Conservation (phyloP, 345 rosid species). For the Barbarea vulgaris region DNA sequence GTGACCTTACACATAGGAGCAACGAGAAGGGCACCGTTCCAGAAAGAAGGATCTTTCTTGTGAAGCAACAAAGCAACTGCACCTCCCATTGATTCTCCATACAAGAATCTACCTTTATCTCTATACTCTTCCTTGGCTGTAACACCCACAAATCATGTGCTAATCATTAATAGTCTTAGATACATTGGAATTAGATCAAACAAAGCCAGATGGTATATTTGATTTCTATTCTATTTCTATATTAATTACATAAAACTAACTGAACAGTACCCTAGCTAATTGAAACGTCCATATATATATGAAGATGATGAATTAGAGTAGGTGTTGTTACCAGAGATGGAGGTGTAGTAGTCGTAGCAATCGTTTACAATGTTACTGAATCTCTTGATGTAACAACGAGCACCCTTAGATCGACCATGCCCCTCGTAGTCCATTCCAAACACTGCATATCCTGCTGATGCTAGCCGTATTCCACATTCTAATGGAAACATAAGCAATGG, state of each 20-base stretch:
- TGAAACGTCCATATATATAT: no score
- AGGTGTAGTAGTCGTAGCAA: constrained; percentile 72
- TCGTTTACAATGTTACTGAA: constrained; percentile 69
- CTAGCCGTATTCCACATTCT: constrained; percentile 73
- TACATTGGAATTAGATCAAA: no score
- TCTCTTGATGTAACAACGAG: constrained; percentile 93
- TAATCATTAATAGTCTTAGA: not conserved
- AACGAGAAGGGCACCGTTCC: constrained; percentile 82
- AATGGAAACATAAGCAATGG: not conserved
- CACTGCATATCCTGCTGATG: constrained; percentile 70
- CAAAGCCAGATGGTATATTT: no score
- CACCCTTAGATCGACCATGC: constrained; percentile 83
- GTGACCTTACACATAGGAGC: constrained; percentile 98
- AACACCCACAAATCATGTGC: not conserved
- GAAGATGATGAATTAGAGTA: no score
- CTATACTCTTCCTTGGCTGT: constrained; percentile 43
- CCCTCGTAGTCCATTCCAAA: constrained; percentile 93
- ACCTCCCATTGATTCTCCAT: constrained; percentile 98
- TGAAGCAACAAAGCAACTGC: constrained; percentile 84
- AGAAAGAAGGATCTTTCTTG: constrained; percentile 72
- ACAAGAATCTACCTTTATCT: constrained; percentile 73
- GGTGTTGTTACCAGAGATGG: constrained; percentile 74
- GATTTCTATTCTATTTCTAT: no score
- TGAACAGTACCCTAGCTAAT: no score
- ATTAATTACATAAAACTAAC: no score